Base-by-base conservation (phyloP, 1,284 basidiomycete genomes). In the Salmacisia buchloeana region DNA sequence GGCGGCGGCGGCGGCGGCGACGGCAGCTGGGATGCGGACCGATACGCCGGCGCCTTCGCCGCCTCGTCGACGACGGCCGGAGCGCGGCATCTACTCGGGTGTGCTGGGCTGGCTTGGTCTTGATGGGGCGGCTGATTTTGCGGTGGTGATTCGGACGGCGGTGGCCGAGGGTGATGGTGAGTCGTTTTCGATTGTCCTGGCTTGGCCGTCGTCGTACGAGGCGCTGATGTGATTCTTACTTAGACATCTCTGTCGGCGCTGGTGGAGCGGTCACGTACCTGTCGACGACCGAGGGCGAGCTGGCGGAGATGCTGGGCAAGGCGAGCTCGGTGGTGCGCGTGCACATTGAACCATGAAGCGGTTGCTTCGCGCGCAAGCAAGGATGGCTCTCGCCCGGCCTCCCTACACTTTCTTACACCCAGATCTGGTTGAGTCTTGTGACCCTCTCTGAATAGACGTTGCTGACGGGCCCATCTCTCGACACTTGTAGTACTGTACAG, bases 221-320 rank as follows among this genome's bases (percentile, higher is more conserved):
- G 38, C n/a, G 57, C 21, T 12, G 6, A 3, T 35, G 1, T 2
- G 29, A 54, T n/a, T n/a, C 10, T 12, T 21, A 7, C 13, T 5
- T 65, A 82, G 76, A 77, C 13, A 69, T 83, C 36, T 78, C 76
- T 18, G 80, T 97, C 45, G 94, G 94, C 33, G 93, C 93, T 4
- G 94, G 94, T 23, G 94, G 94, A 34, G 94, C 94, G 2, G 94
- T 98, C 70, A 97, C 94, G 6, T 92, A 91, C 41, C 84, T 97
- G 15, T 97, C 94, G 2, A 87, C 93, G 65, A 84, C 89, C 3
- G 85, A 87, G 34, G 87, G 85, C 9, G 94, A 97, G 79, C 97
- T 94, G 94, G 90, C 92, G 10, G 94, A 98, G 80, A 94, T 97
- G 84, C 76, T 88, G 21, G 84, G 88, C 21, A 97, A 97, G 79